These are phyloP conservation scores for Crithidia mellificae DNA, from an alignment of 208 protist species.

Conservation along the genomic window DNA sequence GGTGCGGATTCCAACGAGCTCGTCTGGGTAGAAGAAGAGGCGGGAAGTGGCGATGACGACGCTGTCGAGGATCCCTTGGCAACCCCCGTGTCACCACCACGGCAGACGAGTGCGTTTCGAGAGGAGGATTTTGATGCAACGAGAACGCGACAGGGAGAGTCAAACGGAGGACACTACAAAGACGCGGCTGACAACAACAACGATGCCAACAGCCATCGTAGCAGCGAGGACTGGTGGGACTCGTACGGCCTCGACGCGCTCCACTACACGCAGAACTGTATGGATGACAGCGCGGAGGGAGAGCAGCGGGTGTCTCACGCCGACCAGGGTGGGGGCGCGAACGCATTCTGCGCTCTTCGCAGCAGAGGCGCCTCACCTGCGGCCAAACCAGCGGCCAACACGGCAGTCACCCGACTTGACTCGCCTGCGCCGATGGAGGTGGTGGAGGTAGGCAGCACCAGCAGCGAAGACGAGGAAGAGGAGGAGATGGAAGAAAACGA, in stretches of 20 bases:
- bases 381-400: not conserved
- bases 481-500: no score
- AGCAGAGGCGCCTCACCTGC: slow-evolving; percentile 2
- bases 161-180: no score
- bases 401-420: not conserved
- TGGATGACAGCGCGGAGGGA: no score
- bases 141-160: no score
- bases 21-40: slow-evolving; percentile 11
- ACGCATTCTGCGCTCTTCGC: no score
- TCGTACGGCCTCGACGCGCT: slow-evolving; percentile 43
- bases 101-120: not conserved
- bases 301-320: no score
- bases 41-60: no score
- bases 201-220: no score
- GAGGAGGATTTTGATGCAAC: not conserved
- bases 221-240: slow-evolving; percentile 32
- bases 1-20: no score
- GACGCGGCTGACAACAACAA: no score
- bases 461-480: no score
- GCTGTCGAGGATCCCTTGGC: not conserved
- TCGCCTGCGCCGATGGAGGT: slow-evolving; percentile 20
- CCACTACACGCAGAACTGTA: slow-evolving; percentile 28
- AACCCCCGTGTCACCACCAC: not conserved
- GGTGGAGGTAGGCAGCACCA: slow-evolving; percentile 21
- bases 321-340: no score